Evolutionary conservation across 164 flowering plant genomes (phyloP), one percentile per base, ranked within the genome.

Genomic region (Houttuynia cordata): DNA sequence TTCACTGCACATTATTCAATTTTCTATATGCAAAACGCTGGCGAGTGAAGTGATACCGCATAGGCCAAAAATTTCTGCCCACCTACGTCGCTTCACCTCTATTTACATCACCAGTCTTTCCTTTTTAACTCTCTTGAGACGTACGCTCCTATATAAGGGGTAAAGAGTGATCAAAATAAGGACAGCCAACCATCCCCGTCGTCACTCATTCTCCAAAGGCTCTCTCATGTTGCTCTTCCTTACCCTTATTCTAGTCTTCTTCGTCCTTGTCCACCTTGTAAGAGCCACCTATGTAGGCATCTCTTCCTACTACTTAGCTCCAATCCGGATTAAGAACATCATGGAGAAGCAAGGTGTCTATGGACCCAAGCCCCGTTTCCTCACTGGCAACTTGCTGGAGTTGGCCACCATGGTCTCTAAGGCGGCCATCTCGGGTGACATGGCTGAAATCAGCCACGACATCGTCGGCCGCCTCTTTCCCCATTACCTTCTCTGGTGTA

Each of bases 271-370:
- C 8, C n/a, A 42, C 10, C 34, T 62, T 4, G 13, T 45, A 45
- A 41, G 54, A 24, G 60, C 41, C 3, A 30, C 14, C 51, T 24
- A 22, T 18, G 47, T 21, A 0, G 77, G 81, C 42, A 42, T 89
- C 51, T 73, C 80, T 34, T 84, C 80, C 65, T 92, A 92, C 80
- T 84, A 71, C 72, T 22, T 80, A 7, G 84, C 75, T 19, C 98
- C 98, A 1, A 79, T 79, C 75, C 84, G 94, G 66, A 92, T 92
- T 79, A 77, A 62, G 74, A 83, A 72, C 49, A 64, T 72, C n/a
- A 92, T 92, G 98, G 84, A 76, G 39, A 80, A 62, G 70, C 98
- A 92, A 89, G 97, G 97, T n/a, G 88, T 92, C 65, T 66, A 72
- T 81, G 98, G 98, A 67, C 98, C 98, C 2, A 79, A 83, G 67